Evolutionary conservation across 306 rosid genomes (phyloP).

Genomic region (Comarum palustre): DNA sequence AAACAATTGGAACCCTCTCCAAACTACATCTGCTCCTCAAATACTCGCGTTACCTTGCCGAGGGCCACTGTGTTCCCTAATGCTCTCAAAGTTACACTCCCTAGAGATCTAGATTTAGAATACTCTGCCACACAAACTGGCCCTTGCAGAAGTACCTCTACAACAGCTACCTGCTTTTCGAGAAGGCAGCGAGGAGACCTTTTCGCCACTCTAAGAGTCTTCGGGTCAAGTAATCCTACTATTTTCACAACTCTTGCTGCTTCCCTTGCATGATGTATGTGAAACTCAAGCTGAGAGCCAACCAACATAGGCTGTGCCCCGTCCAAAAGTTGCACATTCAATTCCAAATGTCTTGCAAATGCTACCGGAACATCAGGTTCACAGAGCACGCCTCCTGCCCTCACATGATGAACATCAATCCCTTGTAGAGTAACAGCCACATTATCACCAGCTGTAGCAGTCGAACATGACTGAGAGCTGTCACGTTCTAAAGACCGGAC

Average conservation of each 20-base stretch:
- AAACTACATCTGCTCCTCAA: constrained; percentile 38
- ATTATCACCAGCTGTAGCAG: constrained; percentile 90
- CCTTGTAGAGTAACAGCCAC: constrained; percentile 76
- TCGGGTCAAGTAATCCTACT: constrained; percentile 64
- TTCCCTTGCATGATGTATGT: constrained; percentile 79
- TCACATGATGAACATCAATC: constrained; percentile 58
- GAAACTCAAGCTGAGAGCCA: constrained; percentile 89
- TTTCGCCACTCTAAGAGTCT: constrained; percentile 77
- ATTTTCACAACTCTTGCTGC: constrained; percentile 68
- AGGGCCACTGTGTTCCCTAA: constrained; percentile 76
- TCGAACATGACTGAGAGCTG: constrained; percentile 55
- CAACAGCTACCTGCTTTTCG: constrained; percentile 73
- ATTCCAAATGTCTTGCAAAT: constrained; percentile 66
- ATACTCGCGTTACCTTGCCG: constrained; percentile 65
- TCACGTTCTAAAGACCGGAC: constrained; percentile 73
- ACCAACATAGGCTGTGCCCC: constrained; percentile 63
- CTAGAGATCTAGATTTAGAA: constrained; percentile 69
- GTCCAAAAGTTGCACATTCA: constrained; percentile 80
- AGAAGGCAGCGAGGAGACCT: constrained; percentile 75
- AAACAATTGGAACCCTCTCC: background rate
- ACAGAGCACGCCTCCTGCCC: constrained; percentile 87
- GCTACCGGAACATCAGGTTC: constrained; percentile 80
- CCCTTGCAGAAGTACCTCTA: constrained; percentile 67
- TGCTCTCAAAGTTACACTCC: constrained; percentile 74
- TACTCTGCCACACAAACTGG: constrained; percentile 72